Evolutionary conservation across 169 alveolate species (phyloP), one percentile per base, ranked within the genome.

Genomic region (Plasmodium knowlesi): DNA sequence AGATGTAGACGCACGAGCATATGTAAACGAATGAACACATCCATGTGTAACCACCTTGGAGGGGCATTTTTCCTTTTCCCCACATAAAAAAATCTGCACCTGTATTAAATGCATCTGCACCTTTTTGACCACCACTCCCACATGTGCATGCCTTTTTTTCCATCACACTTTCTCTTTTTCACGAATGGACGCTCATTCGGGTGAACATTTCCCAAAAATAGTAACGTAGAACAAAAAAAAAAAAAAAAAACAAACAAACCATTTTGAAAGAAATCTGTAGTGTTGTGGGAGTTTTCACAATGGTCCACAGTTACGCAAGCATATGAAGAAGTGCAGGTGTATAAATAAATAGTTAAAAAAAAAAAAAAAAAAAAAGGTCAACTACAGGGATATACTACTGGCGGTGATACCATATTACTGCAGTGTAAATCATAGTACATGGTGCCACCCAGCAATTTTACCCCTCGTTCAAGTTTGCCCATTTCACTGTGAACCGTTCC

Each of bases 401-500:
- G n/a, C 19, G n/a, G n/a, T 67, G 30, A 5, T 67, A 9, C 76
- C 30, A 37, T 2, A 16, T 28, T 12, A 67, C 41, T 67, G 37
- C 76, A 19, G 76, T 22, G 30, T 25, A 25, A 74, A 32, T 12
- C 25, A 10, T 34, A 46, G 19, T 14, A 30, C 34, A 25, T 50
- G 32, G 14, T 46, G 25, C 28, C 22, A 46, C 14, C 3, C 8
- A 19, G 30, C 16, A 53, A 4, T 16, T 16, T 16, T 14, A 30
- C n/a, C 71, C 16, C 30, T 28, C 30, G 39, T 70, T 22, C 30
- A 39, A 19, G 3, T 46, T 1, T 70, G 73, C 54, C 43, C 25
- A 67, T 83, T 83, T 83, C 25, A 16, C 80, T 50, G 86, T 37
- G 32, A 86, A 25, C 28, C 61, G 39, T 16, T 86, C 71, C 14